Evolutionary conservation across 306 rosid species (phyloP).

Genomic region (Trifolium fragiferum): DNA sequence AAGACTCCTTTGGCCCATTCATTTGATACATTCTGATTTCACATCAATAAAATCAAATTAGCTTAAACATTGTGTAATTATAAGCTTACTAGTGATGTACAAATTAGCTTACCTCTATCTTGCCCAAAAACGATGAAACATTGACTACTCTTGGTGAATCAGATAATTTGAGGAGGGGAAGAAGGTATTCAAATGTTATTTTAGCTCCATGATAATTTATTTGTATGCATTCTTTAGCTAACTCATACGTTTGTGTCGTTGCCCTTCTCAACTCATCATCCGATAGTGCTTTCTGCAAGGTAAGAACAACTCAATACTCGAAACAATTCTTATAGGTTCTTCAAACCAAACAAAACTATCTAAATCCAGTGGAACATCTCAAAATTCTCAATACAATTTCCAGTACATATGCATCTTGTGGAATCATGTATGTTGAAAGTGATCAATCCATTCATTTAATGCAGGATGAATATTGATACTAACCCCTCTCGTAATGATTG

Average conservation of each 20-base stretch:
- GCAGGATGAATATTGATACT: background rate
- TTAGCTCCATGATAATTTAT: slow-evolving; percentile 51
- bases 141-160: slow-evolving; percentile 59
- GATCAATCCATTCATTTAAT: too few relatives aligned
- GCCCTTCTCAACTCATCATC: slow-evolving; percentile 15
- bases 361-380: too few relatives aligned
- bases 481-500: slow-evolving; percentile 2
- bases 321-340: background rate
- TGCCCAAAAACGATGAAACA: slow-evolving; percentile 46
- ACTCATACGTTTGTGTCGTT: slow-evolving; percentile 42
- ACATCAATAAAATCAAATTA: background rate
- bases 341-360: background rate
- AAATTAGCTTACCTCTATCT: slow-evolving; percentile 43
- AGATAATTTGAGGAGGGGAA: slow-evolving; percentile 48
- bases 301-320: background rate
- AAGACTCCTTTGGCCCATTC: slow-evolving; percentile 35
- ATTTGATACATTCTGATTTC: slow-evolving; percentile 19
- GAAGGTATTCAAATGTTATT: slow-evolving; percentile 39
- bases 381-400: too few relatives aligned
- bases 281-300: slow-evolving; percentile 32
- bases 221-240: slow-evolving; percentile 55
- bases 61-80: background rate
- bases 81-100: background rate
- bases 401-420: too few relatives aligned
- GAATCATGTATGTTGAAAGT: too few relatives aligned